Base-by-base conservation (phyloP, 345 rosid genomes). In the Pugionium cornutum region DNA sequence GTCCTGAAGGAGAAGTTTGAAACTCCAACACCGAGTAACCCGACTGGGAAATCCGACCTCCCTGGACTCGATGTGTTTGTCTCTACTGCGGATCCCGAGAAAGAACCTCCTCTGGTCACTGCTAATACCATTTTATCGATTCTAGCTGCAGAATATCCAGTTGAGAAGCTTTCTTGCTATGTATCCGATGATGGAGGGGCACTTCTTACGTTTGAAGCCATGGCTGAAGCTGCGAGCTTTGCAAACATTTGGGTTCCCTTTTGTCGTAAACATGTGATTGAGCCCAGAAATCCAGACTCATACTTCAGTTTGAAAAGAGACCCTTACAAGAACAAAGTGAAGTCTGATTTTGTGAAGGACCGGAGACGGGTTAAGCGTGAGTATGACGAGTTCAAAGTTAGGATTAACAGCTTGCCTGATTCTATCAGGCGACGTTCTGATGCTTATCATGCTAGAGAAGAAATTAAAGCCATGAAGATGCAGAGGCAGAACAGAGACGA, bases 161-260 rank as follows among this genome's bases (percentile, higher is more conserved):
- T 88, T 42, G 99, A 94, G 78, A 94, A 94, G 79, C 96, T 94
- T 71, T 77, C 99, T 56, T 94, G 99, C 77, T 94, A 94, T 76
- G 97, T 94, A 58, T 94, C 99, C 30, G 99, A 94, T 67, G 99
- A 94, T 77, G 99, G 99, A 37, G 97, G 97, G 18, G 95, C 99
- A 1, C 97, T 94, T 77, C 83, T 92, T 41, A 92, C 98, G 1
- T 92, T 92, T 52, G 98, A 92, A 79, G 98, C 98, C 54, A 92
- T 92, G 98, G 98, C 98, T 31, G 98, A 92, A 80, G 98, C 96
- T 37, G 98, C 98, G 18, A 92, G 98, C 75, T 92, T 86, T 68
- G 95, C 98, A 56, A 85, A 92, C 70, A 50, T 76, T 4, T 92
- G 98, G 98, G 97, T 88, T 71, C 98, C 98, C 2, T 92, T 92